Conservation (phyloP, 2,329 filamentous ascomycete genomes). For the Phyllosticta ampelicida region DNA sequence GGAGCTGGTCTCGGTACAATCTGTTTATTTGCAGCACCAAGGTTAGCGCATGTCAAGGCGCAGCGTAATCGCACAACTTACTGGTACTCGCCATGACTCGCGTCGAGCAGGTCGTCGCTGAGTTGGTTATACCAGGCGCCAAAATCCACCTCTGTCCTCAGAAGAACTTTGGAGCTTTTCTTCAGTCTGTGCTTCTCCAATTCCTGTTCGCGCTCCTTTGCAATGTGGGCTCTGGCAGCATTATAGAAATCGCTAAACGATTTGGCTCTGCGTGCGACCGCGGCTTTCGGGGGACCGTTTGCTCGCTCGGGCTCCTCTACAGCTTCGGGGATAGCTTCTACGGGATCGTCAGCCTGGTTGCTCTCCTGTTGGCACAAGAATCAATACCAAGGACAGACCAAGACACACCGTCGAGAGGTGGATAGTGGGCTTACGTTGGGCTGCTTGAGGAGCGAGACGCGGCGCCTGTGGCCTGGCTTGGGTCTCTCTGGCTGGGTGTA, state of each 20-base stretch:
- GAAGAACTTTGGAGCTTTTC: slow-evolving; percentile 29
- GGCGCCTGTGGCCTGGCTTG: slow-evolving; percentile 47
- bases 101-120: slow-evolving; percentile 60
- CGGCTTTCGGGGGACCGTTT: slow-evolving; percentile 55
- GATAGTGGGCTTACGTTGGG: slow-evolving; percentile 35
- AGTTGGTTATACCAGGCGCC: slow-evolving; percentile 48
- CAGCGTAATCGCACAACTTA: slow-evolving; percentile 34
- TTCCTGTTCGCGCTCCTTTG: slow-evolving; percentile 38
- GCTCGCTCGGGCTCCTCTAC: slow-evolving; percentile 46
- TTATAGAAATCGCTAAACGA: slow-evolving; percentile 73
- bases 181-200: slow-evolving; percentile 28
- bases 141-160: slow-evolving; percentile 50
- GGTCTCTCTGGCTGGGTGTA: slow-evolving; percentile 40
- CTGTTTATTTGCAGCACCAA: slow-evolving; percentile 30
- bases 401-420: slow-evolving; percentile 21
- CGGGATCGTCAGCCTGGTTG: slow-evolving; percentile 43
- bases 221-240: slow-evolving; percentile 47
- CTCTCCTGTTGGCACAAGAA: slow-evolving; percentile 39
- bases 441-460: slow-evolving; percentile 54
- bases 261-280: slow-evolving; percentile 54
- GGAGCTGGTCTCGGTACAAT: slow-evolving; percentile 70
- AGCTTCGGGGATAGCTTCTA: slow-evolving; percentile 47
- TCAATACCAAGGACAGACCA: slow-evolving; percentile 28
- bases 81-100: slow-evolving; percentile 78
- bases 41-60: not conserved